These are phyloP conservation scores for Ophiobolus disseminans DNA, from an alignment of 2,329 filamentous ascomycete species.

Conservation along the genomic window DNA sequence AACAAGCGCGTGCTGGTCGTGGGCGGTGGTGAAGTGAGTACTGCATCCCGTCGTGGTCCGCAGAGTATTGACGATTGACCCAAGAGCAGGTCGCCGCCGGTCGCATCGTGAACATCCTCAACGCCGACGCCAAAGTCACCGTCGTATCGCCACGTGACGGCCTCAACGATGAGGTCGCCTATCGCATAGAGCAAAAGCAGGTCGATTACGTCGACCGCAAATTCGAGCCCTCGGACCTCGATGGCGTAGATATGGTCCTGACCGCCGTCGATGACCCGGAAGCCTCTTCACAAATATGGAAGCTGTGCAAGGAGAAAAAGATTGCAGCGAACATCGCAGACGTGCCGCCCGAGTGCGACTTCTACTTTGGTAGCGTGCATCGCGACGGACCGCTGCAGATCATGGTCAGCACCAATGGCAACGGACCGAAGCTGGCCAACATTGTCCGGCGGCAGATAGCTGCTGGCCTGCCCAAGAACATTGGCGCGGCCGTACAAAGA, in stretches of 20 bases:
- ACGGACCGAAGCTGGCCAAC: conserved; percentile 88
- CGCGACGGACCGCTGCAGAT: conserved; percentile 94
- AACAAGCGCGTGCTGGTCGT: conserved; percentile 90
- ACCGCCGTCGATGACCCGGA: conserved; percentile 92
- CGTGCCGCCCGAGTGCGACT: conserved; percentile 95
- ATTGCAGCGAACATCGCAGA: conserved; percentile 96
- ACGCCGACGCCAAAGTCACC: conserved; percentile 89
- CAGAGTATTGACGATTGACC: conserved; percentile 44
- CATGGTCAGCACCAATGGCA: conserved; percentile 99
- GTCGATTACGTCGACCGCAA: conserved; percentile 81
- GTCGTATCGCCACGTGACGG: conserved; percentile 81
- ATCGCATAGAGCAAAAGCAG: conserved; percentile 76
- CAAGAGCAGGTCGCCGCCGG: conserved; percentile 83
- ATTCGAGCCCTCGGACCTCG: conserved; percentile 87
- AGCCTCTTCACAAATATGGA: conserved; percentile 91
- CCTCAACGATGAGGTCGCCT: conserved; percentile 86
- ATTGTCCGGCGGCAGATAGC: conserved; percentile 86
- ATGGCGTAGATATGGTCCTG: conserved; percentile 83
- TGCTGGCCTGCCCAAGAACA: conserved; percentile 74
- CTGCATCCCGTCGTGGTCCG: conserved; percentile 1
- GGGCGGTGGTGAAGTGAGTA: conserved; percentile 87
- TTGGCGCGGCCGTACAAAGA: conserved; percentile 83
- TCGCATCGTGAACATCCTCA: conserved; percentile 90
- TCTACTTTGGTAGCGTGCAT: conserved; percentile 97
- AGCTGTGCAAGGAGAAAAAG: conserved; percentile 82